Base-by-base conservation (phyloP, 768 basidiomycete genomes). In the Naematelia aurantialba region DNA sequence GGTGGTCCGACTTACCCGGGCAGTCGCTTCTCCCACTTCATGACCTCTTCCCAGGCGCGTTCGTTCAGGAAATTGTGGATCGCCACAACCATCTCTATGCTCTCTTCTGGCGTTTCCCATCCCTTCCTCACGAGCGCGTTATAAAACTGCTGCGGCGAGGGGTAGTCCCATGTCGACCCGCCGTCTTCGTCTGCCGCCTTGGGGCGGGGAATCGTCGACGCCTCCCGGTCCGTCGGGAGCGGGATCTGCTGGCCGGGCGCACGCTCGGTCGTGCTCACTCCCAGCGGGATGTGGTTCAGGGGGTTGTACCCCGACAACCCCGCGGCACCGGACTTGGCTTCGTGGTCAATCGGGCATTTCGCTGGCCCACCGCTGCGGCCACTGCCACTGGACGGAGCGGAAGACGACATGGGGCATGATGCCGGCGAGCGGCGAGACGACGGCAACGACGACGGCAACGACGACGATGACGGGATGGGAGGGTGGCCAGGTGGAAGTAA, bases 61-160 rank as follows among this genome's bases (percentile, higher is more conserved):
- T 99, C 96, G 70, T 99, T 98, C 76, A 99, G 76, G 67, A 93
- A 97, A 76, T 99, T 99, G 75, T 99, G 96, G 31, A 98, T 97
- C 61, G 91, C 86, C 45, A 99, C 96, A 89, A 99, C 96, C 24
- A 86, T 90, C 75, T 92, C 93, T 46, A 97, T 84, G 77, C 64
- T 70, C 68, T 97, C 91, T 77, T 93, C 92, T 0, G 92, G 91
- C 1, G 96, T 94, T 78, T 94, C 92, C 89, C 89, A 91, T 1
- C 96, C 96, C 74, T 99, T 99, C 62, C 91, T 81, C 10, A 90
- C 90, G 13, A 99, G 82, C 0, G 94, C 94, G 77, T 98, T 98
- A 77, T 97, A 93, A 74, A 98, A 97, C 76, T 97, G 93, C 77
- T 98, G 94, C 10, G 93, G 91, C 1, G 88, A 91, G 2, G 94